Percentiles rank a stretch among this genome's conserved stretches.
Evolutionary conservation across 257 asterid genomes (phyloP).

Genomic region (Linaria vulgaris): DNA sequence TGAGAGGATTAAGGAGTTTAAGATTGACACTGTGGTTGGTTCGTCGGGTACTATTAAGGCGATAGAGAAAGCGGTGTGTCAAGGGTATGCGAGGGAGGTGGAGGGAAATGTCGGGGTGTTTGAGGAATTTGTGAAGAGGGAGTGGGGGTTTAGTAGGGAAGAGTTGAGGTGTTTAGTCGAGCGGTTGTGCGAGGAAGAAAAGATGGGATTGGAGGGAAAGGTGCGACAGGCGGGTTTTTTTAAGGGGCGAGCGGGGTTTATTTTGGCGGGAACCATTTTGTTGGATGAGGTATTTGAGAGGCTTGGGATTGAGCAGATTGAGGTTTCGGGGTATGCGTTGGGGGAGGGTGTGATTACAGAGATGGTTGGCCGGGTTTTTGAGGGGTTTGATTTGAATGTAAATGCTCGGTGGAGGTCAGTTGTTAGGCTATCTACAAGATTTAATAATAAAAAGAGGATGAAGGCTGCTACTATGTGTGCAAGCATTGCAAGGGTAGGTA

Average conservation of each 20-base stretch:
- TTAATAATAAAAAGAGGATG: slow-evolving; percentile 63
- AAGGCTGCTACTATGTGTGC: slow-evolving; percentile 55
- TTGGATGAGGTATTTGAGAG: slow-evolving; percentile 57
- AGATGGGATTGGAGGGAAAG: slow-evolving; percentile 42
- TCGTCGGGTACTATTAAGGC: slow-evolving; percentile 78
- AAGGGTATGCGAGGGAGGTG: slow-evolving; percentile 42
- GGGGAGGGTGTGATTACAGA: slow-evolving; percentile 77
- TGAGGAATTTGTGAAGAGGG: slow-evolving; percentile 48
- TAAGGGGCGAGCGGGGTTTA: slow-evolving; percentile 53
- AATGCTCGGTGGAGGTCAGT: slow-evolving; percentile 78
- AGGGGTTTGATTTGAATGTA: slow-evolving; percentile 48
- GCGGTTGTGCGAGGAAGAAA: slow-evolving; percentile 47
- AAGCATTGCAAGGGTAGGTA: slow-evolving; percentile 72
- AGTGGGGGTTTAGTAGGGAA: slow-evolving; percentile 59
- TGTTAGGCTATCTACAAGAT: slow-evolving; percentile 51
- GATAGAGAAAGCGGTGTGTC: slow-evolving; percentile 58
- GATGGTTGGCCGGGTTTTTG: slow-evolving; percentile 46
- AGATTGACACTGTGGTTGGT: slow-evolving; percentile 57
- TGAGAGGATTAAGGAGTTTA: slow-evolving; percentile 43
- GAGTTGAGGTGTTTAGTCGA: slow-evolving; percentile 57
- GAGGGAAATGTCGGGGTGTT: slow-evolving; percentile 36
- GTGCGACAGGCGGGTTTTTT: slow-evolving; percentile 43
- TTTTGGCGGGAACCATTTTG: slow-evolving; percentile 64
- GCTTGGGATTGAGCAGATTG: slow-evolving; percentile 62
- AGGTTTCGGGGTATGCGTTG: slow-evolving; percentile 74